Conservation (phyloP, 345 rosid genomes). For the Pelargonium nanum region DNA sequence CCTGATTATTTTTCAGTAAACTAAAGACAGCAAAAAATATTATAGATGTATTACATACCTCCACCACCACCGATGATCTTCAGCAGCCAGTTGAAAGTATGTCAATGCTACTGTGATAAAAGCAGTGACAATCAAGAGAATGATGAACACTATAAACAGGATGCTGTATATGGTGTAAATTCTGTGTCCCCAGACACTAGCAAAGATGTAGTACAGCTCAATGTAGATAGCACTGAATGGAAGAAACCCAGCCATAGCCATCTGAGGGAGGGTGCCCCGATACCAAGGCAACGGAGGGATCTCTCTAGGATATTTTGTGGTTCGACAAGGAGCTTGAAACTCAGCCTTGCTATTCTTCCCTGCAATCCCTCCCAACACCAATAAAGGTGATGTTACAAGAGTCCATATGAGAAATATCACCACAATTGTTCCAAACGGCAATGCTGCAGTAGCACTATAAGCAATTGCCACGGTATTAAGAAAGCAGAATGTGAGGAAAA, state of each 20-base stretch:
- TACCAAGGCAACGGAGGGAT: constrained; percentile 35
- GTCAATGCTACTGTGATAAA: constrained; percentile 34
- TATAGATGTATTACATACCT: constrained; percentile 2
- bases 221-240: constrained; percentile 38
- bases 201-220: constrained; percentile 33
- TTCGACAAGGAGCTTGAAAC: constrained; percentile 38
- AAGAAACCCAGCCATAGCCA: constrained; percentile 41
- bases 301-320: constrained; percentile 34
- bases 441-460: constrained; percentile 33
- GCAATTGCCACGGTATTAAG: constrained; percentile 34
- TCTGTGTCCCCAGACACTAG: constrained; percentile 41
- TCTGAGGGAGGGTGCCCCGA: constrained; percentile 27
- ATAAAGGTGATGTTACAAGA: constrained; percentile 27
- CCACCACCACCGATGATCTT: constrained; percentile 41
- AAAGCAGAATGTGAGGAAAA: constrained; percentile 29
- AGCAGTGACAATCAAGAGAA: constrained; percentile 35
- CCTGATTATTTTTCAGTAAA: too few relatives aligned
- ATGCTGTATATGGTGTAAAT: constrained; percentile 37
- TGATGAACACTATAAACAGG: constrained; percentile 34
- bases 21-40: too few relatives aligned
- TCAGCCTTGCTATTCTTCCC: constrained; percentile 37
- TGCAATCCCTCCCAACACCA: constrained; percentile 36
- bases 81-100: constrained; percentile 38
- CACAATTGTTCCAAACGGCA: constrained; percentile 31
- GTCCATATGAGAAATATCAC: constrained; percentile 33